These are phyloP conservation scores for Plasmodium blacklocki DNA, from an alignment of 169 alveolate species.

Conservation along the genomic window DNA sequence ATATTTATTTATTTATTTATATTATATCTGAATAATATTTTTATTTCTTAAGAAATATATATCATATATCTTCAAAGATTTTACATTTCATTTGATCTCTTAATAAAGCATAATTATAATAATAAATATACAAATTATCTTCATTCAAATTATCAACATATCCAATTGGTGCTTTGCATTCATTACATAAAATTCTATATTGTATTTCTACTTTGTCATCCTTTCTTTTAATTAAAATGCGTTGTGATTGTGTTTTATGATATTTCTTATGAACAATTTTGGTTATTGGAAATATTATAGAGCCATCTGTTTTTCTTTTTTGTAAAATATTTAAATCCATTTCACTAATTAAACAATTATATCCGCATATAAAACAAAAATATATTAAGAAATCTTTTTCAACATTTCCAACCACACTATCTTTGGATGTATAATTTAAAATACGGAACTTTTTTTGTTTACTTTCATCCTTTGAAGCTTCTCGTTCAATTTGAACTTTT, in stretches of 20 bases:
- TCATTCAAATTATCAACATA: conserved; percentile 28
- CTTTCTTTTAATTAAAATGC: conserved; percentile 38
- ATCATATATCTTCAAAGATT: conserved; percentile 17
- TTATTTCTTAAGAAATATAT: no score
- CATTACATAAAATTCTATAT: conserved; percentile 65
- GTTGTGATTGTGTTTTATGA: conserved; percentile 62
- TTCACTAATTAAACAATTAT: conserved; percentile 73
- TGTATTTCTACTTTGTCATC: conserved; percentile 42
- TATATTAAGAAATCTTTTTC: conserved; percentile 68
- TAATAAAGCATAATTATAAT: conserved; percentile 59
- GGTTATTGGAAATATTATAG: conserved; percentile 58
- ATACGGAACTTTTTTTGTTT: conserved; percentile 66
- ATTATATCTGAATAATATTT: no score
- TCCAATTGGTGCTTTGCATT: conserved; percentile 70
- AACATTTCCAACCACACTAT: conserved; percentile 41
- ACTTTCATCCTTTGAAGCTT: conserved; percentile 48
- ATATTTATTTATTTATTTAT: no score
- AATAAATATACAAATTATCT: conserved; percentile 43
- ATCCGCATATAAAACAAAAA: conserved; percentile 76
- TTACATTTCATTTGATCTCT: conserved; percentile 43
- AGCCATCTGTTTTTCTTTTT: conserved; percentile 52
- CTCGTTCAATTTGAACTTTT: conserved; percentile 72
- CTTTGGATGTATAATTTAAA: conserved; percentile 67
- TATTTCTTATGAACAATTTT: conserved; percentile 43
- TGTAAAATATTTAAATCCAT: conserved; percentile 46